Evolutionary conservation across 371 early-diverging fungal genomes (phyloP).

Genomic region (Apophysomyces sp.): DNA sequence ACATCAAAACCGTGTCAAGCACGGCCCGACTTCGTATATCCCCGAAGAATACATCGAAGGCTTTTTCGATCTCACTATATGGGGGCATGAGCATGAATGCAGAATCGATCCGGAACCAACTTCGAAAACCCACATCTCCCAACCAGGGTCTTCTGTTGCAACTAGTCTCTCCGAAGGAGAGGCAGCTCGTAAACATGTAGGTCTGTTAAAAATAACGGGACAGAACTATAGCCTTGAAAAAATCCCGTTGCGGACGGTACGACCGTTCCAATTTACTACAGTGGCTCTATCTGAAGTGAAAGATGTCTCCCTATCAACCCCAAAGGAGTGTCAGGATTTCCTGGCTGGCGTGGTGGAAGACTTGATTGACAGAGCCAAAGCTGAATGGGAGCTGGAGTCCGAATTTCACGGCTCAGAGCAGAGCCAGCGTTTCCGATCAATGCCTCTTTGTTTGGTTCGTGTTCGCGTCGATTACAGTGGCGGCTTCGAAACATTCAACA

Average conservation of each 20-base stretch:
- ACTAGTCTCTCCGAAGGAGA: slow-evolving; percentile 96
- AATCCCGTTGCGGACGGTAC: slow-evolving; percentile 75
- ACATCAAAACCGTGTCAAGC: slow-evolving; percentile 90
- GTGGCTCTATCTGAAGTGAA: slow-evolving; percentile 58
- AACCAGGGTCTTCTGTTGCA: slow-evolving; percentile 97
- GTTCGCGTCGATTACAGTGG: slow-evolving; percentile 87
- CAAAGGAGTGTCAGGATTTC: slow-evolving; percentile 43
- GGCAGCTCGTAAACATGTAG: slow-evolving; percentile 83
- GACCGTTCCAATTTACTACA: slow-evolving; percentile 87
- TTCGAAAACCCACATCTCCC: slow-evolving; percentile 60
- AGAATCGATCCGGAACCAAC: slow-evolving; percentile 66
- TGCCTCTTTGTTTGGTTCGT: slow-evolving; percentile 77
- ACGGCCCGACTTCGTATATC: slow-evolving; percentile 85
- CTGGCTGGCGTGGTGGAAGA: slow-evolving; percentile 60
- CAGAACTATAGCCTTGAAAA: slow-evolving; percentile 69
- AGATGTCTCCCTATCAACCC: slow-evolving; percentile 20
- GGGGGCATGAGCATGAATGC: slow-evolving; percentile 99
- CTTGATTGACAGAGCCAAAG: slow-evolving; percentile 65
- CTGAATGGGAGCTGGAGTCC: slow-evolving; percentile 47
- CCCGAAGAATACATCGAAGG: slow-evolving; percentile 86
- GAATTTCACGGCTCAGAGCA: slow-evolving; percentile 24
- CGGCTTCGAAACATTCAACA: slow-evolving; percentile 81
- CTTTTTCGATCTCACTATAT: slow-evolving; percentile 91
- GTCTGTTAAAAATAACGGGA: slow-evolving; percentile 67
- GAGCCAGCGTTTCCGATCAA: slow-evolving; percentile 23